These are phyloP conservation scores for Suillus lakei DNA, from an alignment of 768 basidiomycete genomes.

Conservation along the genomic window DNA sequence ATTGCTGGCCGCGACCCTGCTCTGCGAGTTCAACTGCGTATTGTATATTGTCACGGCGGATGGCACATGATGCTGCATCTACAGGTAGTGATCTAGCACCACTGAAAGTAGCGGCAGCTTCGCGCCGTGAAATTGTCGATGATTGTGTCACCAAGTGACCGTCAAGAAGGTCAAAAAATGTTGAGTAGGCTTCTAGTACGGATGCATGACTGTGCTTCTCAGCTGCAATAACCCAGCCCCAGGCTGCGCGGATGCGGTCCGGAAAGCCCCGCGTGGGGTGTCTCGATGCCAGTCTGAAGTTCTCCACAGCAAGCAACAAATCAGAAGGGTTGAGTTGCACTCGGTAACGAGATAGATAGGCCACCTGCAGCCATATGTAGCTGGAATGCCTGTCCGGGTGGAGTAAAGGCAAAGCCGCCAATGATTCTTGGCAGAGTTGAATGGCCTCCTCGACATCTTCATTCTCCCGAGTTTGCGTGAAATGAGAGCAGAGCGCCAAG, in stretches of 20 bases:
- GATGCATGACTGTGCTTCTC: too few relatives aligned
- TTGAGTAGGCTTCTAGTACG: conserved; percentile 6
- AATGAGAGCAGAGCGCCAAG: conserved; percentile 21
- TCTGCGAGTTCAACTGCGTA: conserved; percentile 33
- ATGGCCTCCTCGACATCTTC: conserved; percentile 31
- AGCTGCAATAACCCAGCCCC: too few relatives aligned
- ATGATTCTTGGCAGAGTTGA: conserved; percentile 7
- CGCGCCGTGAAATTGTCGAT: not conserved
- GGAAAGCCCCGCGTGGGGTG: not conserved
- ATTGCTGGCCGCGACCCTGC: conserved; percentile 32
- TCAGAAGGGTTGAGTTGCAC: conserved; percentile 19
- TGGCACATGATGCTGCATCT: conserved; percentile 19
- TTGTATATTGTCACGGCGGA: conserved; percentile 9
- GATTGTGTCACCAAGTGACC: not conserved
- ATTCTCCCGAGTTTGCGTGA: not conserved
- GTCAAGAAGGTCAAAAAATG: conserved; percentile 1
- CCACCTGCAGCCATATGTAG: not conserved
- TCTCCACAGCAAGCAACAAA: conserved; percentile 17
- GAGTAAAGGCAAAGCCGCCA: not conserved
- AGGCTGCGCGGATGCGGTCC: not conserved
- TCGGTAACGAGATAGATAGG: conserved; percentile 32
- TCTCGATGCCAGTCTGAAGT: conserved; percentile 29
- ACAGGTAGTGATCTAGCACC: not conserved
- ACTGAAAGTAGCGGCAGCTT: not conserved
- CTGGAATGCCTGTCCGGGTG: not conserved